A percentile compares a stretch with the other conserved stretches of the same genome.
Evolutionary conservation across 345 rosid genomes (phyloP).

Genomic region (Euphorbia tirucalli): DNA sequence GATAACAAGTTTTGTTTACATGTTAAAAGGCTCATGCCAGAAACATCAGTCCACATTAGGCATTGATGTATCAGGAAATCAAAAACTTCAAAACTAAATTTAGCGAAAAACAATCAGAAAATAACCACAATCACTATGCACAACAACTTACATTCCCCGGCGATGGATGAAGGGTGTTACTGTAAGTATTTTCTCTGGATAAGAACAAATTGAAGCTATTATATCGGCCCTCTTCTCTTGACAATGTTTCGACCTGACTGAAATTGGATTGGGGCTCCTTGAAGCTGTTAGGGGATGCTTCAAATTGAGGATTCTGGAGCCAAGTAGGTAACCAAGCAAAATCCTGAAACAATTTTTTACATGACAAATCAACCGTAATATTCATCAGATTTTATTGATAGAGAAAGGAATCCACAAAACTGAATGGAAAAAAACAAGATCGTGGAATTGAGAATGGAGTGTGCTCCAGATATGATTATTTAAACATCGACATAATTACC

Average conservation of each 20-base stretch:
- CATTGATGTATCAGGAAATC: neutral
- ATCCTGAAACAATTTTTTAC: slow-evolving; percentile 31
- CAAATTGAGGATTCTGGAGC: slow-evolving; percentile 37
- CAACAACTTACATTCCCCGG: slow-evolving; percentile 34
- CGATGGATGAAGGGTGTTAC: slow-evolving; percentile 23
- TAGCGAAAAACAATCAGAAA: neutral
- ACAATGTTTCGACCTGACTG: neutral
- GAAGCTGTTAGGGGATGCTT: slow-evolving; percentile 6
- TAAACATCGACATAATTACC: slow-evolving; percentile 19
- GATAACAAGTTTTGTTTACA: neutral
- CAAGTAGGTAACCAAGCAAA: slow-evolving; percentile 47
- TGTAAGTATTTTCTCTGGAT: slow-evolving; percentile 41
- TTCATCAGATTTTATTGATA: neutral
- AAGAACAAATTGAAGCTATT: slow-evolving; percentile 28
- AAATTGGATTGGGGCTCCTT: slow-evolving; percentile 15
- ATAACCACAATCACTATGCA: neutral
- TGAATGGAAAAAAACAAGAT: neutral
- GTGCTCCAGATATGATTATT: neutral
- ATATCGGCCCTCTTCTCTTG: slow-evolving; percentile 22
- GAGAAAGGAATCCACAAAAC: neutral
- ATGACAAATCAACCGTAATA: neutral
- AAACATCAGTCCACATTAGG: neutral
- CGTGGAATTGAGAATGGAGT: neutral
- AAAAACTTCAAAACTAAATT: neutral
- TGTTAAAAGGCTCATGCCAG: neutral